These are phyloP conservation scores for Trichoderma oligosporum DNA, from an alignment of 2,329 filamentous ascomycete species.

Conservation along the genomic window DNA sequence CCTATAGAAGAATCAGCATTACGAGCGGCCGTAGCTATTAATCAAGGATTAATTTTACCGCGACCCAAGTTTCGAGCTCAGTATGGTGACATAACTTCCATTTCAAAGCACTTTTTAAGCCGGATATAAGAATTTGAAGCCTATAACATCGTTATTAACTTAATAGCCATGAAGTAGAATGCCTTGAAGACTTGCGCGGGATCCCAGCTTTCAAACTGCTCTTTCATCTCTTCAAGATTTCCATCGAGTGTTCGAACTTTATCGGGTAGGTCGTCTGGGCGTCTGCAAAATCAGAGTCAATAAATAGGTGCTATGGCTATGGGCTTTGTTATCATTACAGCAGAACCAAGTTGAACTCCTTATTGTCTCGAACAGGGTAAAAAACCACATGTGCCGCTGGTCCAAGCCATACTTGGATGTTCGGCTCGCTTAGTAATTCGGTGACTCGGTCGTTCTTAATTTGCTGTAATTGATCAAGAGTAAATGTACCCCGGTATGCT, in stretches of 20 bases:
- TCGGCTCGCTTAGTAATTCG: background rate
- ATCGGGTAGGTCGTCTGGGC: background rate
- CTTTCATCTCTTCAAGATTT: background rate
- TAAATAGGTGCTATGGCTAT: too few species aligned
- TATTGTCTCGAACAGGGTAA: background rate
- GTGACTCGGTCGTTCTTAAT: background rate
- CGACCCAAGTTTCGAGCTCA: background rate
- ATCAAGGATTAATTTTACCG: rapidly evolving
- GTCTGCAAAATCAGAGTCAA: background rate
- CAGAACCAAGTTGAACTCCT: background rate
- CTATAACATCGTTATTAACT: background rate
- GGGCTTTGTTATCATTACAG: background rate
- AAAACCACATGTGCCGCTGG: background rate
- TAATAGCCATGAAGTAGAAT: too few species aligned
- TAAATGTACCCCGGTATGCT: background rate
- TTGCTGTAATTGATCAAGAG: background rate
- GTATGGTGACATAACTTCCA: background rate
- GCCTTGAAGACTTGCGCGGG: background rate
- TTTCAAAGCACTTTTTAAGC: background rate
- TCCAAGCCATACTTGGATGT: background rate
- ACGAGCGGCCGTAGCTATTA: background rate
- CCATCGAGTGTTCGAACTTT: background rate
- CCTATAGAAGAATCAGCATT: background rate
- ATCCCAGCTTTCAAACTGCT: background rate
- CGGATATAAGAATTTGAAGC: background rate